phyloP scores from a whole-genome alignment of 176 grass and related monocot species.

The Aegilops tauschii region DNA sequence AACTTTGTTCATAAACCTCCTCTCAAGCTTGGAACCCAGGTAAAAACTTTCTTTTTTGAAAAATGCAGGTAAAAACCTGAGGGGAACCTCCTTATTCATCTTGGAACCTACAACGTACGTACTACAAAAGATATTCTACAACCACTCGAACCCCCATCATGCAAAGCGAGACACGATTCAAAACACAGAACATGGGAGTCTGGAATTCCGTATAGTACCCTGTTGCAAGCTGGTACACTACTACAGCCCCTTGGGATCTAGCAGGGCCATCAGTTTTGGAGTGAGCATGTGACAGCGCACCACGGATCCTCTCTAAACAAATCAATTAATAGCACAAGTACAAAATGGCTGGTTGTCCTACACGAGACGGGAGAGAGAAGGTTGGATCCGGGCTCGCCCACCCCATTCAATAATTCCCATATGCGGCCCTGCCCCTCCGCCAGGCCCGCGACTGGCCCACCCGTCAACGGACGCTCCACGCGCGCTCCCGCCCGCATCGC shows the following conservation, averaged over 20 bases:
- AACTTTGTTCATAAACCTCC: background rate
- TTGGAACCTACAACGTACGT: no score
- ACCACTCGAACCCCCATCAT: background rate
- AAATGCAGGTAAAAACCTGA: background rate
- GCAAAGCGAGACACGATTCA: background rate
- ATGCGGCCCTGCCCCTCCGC: background rate
- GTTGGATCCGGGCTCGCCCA: background rate
- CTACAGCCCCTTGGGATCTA: background rate
- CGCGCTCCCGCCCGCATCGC: accelerated
- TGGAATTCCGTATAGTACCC: background rate
- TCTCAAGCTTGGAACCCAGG: background rate
- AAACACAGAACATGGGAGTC: background rate
- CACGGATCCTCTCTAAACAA: background rate
- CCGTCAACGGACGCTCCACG: conserved; percentile 1
- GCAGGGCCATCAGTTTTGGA: background rate
- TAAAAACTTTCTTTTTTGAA: no score
- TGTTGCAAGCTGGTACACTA: background rate
- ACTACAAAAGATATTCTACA: no score
- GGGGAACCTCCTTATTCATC: no score
- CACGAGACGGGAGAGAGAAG: background rate
- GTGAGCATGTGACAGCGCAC: background rate
- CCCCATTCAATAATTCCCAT: conserved; percentile 15
- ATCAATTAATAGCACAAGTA: background rate
- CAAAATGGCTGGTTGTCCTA: background rate
- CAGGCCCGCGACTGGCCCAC: background rate